phyloP scores from a whole-genome alignment of 257 asterid genomes.

The Catharanthus roseus region DNA sequence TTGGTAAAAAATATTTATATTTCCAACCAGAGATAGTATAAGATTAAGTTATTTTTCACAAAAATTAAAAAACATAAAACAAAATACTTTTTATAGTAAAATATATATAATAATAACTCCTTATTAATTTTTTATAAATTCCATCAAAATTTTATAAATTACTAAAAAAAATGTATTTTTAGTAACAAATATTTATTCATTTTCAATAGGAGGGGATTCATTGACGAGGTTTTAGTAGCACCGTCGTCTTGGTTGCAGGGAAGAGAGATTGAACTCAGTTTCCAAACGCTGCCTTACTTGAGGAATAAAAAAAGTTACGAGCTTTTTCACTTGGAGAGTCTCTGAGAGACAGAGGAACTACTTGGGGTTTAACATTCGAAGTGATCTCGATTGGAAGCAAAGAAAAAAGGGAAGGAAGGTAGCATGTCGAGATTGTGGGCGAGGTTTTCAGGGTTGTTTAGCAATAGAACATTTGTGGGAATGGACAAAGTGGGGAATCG shows the following conservation, averaged over 20 bases:
- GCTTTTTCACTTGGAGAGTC: background rate
- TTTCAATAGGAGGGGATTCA: no score
- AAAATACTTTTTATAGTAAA: no score
- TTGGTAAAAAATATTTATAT: no score
- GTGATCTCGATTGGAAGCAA: background rate
- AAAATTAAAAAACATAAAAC: no score
- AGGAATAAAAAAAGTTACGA: background rate
- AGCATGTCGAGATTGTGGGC: conserved; percentile 36
- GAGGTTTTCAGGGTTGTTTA: conserved; percentile 53
- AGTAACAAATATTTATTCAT: background rate
- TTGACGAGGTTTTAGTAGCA: background rate
- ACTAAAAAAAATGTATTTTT: no score
- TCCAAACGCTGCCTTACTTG: conserved; percentile 12
- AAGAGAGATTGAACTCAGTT: background rate
- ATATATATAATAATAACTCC: no score
- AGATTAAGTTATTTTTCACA: no score
- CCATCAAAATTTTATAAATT: no score
- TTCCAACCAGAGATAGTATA: no score
- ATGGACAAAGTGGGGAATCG: conserved; percentile 79
- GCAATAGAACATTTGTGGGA: conserved; percentile 50
- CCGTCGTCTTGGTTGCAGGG: background rate
- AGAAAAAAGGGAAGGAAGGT: no score
- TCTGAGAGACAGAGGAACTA: background rate
- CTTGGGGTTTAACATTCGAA: background rate
- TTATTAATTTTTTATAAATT: no score